Percentiles rank a stretch among this genome's conserved stretches.
Conservation (phyloP, 768 basidiomycete species). For the Naganishia kalamii region DNA sequence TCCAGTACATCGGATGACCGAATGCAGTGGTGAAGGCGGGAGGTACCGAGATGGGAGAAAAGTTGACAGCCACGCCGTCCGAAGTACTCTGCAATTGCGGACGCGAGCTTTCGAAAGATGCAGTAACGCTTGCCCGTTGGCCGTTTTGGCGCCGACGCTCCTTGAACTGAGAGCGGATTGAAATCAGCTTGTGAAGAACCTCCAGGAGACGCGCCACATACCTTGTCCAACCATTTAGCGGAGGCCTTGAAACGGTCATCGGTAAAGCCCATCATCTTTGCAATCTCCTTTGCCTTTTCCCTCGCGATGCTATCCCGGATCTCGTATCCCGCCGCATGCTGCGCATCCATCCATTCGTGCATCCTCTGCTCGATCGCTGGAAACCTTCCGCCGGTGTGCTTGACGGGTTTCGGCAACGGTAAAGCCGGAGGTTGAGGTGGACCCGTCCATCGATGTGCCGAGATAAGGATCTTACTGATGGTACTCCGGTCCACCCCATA, state of each 20-base stretch:
- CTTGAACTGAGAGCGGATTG: constrained; percentile 33
- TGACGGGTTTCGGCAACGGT: constrained; percentile 32
- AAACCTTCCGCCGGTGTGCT: constrained; percentile 36
- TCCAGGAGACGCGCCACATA: constrained; percentile 21
- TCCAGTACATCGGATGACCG: constrained; percentile 7
- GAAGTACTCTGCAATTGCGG: constrained; percentile 3
- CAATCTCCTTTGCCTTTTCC: constrained; percentile 41
- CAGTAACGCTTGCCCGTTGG: constrained; percentile 12
- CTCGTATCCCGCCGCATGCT: constrained; percentile 37
- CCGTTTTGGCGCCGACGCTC: constrained; percentile 30
- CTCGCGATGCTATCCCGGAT: constrained; percentile 37
- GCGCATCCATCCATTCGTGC: constrained; percentile 43
- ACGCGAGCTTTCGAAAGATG: constrained; percentile 11
- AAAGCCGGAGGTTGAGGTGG: constrained; percentile 32
- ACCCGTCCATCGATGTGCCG: constrained; percentile 41
- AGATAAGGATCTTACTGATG: constrained; percentile 42
- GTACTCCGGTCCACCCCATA: constrained; percentile 44
- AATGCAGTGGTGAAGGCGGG: constrained; percentile 10
- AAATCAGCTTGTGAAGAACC: too few relatives aligned
- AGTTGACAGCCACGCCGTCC: constrained; percentile 13
- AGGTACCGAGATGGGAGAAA: constrained; percentile 8
- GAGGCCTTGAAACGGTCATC: constrained; percentile 45
- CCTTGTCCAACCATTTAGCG: constrained; percentile 44
- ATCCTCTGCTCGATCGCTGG: constrained; percentile 42
- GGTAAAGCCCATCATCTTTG: constrained; percentile 36